These are phyloP conservation scores for Kazachstania psychrophila DNA, from an alignment of 805 yeast genomes.

Conservation along the genomic window DNA sequence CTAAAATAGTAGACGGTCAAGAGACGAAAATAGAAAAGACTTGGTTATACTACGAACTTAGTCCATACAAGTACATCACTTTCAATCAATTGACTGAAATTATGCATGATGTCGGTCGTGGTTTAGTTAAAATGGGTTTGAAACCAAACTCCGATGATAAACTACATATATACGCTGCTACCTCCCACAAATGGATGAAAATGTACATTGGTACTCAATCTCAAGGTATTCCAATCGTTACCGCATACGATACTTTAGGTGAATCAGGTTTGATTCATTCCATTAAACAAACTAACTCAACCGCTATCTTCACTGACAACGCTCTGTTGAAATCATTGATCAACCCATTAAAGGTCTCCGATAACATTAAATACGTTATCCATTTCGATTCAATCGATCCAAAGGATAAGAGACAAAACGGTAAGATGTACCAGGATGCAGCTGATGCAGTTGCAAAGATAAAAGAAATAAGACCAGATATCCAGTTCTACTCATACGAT, in stretches of 20 bases:
- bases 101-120: conserved; percentile 56
- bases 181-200: conserved; percentile 88
- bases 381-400: conserved; percentile 55
- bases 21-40: conserved; percentile 64
- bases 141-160: conserved; percentile 49
- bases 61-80: conserved; percentile 58
- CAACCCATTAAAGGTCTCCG: conserved; percentile 61
- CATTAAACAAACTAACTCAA: conserved; percentile 68
- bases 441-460: conserved; percentile 49
- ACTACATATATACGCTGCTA: conserved; percentile 78
- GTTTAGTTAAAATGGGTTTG: conserved; percentile 66
- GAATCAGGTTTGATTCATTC: conserved; percentile 83
- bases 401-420: conserved; percentile 54
- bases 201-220: conserved; percentile 68
- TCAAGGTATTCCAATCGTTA: conserved; percentile 78
- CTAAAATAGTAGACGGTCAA: conserved; percentile 71
- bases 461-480: conserved; percentile 62
- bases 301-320: conserved; percentile 78
- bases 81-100: conserved; percentile 46
- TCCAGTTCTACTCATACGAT: conserved; percentile 52
- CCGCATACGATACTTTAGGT: conserved; percentile 94
- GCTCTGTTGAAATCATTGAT: conserved; percentile 55
- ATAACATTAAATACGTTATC: conserved; percentile 55
- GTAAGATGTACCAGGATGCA: conserved; percentile 52
- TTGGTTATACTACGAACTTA: conserved; percentile 78